These are phyloP conservation scores for Penicillium cosmopolitanum DNA, from an alignment of 495 filamentous ascomycete genomes.

Conservation along the genomic window DNA sequence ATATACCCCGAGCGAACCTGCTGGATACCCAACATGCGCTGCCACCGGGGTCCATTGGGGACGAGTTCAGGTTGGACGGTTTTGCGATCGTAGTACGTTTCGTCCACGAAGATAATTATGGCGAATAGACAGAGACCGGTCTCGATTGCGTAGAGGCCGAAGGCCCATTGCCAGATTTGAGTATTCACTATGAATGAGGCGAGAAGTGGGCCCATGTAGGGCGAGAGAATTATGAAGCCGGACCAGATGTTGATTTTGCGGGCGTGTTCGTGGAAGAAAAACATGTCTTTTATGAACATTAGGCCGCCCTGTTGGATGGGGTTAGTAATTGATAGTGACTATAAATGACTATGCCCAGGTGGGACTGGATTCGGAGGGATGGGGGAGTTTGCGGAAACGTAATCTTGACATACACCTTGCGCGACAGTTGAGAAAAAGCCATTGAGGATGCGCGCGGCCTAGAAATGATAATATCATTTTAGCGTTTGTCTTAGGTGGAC, in stretches of 20 bases:
- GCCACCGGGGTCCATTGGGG: constrained; percentile 46
- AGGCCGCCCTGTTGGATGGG: constrained; percentile 50
- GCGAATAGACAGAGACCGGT: constrained; percentile 48
- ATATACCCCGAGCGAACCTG: constrained; percentile 42
- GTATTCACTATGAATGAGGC: constrained; percentile 56
- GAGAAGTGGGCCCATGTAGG: constrained; percentile 64
- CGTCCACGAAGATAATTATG: constrained; percentile 56
- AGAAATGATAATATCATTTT: constrained; percentile 1
- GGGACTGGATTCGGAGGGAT: neutral
- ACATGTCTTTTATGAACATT: constrained; percentile 68
- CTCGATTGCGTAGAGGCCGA: constrained; percentile 57
- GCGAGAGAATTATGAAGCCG: constrained; percentile 51
- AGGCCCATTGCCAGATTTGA: constrained; percentile 53
- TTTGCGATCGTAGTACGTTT: constrained; percentile 60
- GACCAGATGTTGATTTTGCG: constrained; percentile 59
- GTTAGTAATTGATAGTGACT: constrained; percentile 10
- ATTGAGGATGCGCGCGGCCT: constrained; percentile 61
- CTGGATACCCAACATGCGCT: constrained; percentile 49
- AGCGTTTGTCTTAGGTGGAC: neutral
- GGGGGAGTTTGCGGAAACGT: neutral
- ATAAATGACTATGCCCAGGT: no score
- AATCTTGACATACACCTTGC: constrained; percentile 35
- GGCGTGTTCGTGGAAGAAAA: constrained; percentile 66
- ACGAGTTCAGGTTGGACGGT: constrained; percentile 30
- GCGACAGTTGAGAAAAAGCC: constrained; percentile 65